phyloP scores from a whole-genome alignment of 495 filamentous ascomycete genomes.

The Podospora sp. region DNA sequence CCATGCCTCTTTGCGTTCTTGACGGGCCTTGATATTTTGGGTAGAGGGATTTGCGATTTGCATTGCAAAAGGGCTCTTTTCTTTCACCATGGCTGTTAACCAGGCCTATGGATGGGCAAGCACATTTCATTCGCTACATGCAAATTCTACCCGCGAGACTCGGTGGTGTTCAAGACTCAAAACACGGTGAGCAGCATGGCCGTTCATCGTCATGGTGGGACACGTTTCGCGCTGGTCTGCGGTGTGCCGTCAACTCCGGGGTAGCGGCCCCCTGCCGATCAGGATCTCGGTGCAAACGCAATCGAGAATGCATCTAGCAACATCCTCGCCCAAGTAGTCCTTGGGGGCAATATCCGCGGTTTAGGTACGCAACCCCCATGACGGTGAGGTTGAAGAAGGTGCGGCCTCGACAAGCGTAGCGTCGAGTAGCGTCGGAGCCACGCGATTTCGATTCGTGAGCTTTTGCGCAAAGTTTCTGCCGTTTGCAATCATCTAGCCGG shows the following conservation, averaged over 20 bases:
- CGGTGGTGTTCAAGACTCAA: neutral
- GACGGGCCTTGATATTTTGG: too few species aligned
- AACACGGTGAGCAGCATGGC: neutral
- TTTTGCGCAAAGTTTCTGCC: neutral
- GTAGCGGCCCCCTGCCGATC: neutral
- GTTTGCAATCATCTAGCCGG: constrained; percentile 2
- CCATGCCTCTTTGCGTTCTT: too few species aligned
- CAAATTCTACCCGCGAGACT: neutral
- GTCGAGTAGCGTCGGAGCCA: neutral
- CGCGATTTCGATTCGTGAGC: neutral
- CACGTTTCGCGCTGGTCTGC: neutral
- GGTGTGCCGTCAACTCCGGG: neutral
- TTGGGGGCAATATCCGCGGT: neutral
- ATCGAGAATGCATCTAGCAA: neutral
- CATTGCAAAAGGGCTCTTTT: too few species aligned
- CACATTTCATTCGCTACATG: too few species aligned
- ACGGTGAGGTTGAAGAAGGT: neutral
- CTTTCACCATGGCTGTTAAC: too few species aligned
- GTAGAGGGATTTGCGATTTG: too few species aligned
- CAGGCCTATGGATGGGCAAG: too few species aligned
- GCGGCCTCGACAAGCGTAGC: neutral
- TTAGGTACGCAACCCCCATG: neutral
- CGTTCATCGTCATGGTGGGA: neutral
- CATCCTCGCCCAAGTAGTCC: neutral
- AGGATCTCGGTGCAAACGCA: neutral